phyloP scores from a whole-genome alignment of 768 basidiomycete species.

The Lentinula boryana region DNA sequence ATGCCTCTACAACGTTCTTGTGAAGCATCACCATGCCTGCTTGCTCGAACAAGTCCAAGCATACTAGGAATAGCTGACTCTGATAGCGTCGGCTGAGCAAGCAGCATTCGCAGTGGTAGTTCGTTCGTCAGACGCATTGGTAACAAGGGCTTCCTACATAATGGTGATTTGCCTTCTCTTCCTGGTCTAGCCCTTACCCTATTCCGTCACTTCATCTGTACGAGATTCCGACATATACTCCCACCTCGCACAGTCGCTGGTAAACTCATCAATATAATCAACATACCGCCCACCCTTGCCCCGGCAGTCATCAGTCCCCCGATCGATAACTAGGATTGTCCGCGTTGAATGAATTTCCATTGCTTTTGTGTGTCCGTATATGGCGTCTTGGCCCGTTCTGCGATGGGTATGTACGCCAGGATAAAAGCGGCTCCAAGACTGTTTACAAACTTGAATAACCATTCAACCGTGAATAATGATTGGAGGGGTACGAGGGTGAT shows the following conservation, averaged over 20 bases:
- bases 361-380: constrained; percentile 65
- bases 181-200: constrained; percentile 31
- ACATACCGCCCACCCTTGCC: constrained; percentile 80
- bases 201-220: constrained; percentile 51
- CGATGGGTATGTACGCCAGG: constrained; percentile 87
- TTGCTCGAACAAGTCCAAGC: constrained; percentile 2
- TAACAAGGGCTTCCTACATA: constrained; percentile 4
- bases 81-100: constrained; percentile 7
- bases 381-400: constrained; percentile 50
- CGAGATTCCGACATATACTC: constrained; percentile 84
- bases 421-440: constrained; percentile 75
- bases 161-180: background rate
- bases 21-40: constrained; percentile 10
- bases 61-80: constrained; percentile 13
- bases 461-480: constrained; percentile 32
- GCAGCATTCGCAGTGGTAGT: constrained; percentile 8
- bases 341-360: constrained; percentile 91
- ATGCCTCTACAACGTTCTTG: constrained; percentile 19
- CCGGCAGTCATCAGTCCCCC: constrained; percentile 78
- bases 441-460: constrained; percentile 74
- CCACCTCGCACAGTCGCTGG: constrained; percentile 80
- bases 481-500: constrained; percentile 35
- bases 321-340: constrained; percentile 79
- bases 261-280: constrained; percentile 60
- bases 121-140: constrained; percentile 7